Percentiles rank a stretch among this genome's conserved stretches.
phyloP scores from a whole-genome alignment of 73 alveolate genomes.

The Tetrahymena elliotti region DNA sequence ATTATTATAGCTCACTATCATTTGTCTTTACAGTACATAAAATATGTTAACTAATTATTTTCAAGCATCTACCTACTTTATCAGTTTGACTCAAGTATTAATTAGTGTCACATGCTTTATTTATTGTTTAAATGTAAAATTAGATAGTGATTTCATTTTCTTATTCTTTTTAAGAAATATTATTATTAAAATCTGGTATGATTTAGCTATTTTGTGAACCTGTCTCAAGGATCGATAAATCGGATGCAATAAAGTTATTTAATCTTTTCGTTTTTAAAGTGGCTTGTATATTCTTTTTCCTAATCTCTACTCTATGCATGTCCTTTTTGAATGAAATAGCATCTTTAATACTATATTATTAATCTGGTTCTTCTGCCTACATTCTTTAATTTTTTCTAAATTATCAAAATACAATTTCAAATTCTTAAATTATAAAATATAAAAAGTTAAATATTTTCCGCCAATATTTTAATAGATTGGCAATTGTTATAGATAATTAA shows the following conservation, averaged over 20 bases:
- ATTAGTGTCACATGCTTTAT: neutral
- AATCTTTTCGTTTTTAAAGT: neutral
- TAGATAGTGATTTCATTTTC: neutral
- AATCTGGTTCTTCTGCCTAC: neutral
- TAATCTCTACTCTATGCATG: neutral
- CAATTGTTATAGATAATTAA: neutral
- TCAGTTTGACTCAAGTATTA: neutral
- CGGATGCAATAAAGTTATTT: neutral
- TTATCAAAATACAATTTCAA: neutral
- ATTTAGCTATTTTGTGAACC: neutral
- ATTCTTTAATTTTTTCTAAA: neutral
- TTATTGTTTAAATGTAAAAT: neutral
- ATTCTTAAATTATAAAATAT: too few species aligned
- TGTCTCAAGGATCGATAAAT: neutral
- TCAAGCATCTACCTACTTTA: neutral
- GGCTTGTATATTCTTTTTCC: neutral
- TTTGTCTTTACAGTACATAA: neutral
- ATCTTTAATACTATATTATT: neutral
- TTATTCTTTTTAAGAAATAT: neutral
- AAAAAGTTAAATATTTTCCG: neutral
- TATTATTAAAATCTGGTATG: neutral
- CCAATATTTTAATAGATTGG: neutral
- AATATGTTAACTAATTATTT: neutral
- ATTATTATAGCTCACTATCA: neutral
- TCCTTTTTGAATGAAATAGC: neutral